phyloP scores from a whole-genome alignment of 2,329 filamentous ascomycete genomes.

The Pseudopyricularia cyperi region DNA sequence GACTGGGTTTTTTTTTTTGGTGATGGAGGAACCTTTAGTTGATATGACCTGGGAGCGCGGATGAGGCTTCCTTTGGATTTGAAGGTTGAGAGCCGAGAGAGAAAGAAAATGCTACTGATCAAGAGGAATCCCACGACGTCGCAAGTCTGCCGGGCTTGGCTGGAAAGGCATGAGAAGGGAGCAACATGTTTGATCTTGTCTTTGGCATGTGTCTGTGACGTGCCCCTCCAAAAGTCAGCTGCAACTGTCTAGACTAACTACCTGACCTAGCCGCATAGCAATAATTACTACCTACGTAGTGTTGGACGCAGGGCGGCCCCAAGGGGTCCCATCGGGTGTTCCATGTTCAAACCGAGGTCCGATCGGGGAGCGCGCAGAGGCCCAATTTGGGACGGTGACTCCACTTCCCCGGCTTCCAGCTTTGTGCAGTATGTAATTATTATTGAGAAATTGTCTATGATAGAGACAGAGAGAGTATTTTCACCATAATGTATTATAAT shows the following conservation, averaged over 20 bases:
- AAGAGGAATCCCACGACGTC: neutral
- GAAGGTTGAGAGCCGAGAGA: neutral
- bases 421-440: too few species aligned
- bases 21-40: too few species aligned
- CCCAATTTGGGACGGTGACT: neutral
- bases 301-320: neutral
- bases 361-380: neutral
- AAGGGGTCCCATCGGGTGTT: neutral
- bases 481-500: too few species aligned
- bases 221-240: neutral
- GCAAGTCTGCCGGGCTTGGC: neutral
- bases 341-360: slow-evolving; percentile 1
- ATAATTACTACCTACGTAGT: neutral
- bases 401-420: neutral
- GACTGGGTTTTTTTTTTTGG: neutral
- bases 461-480: too few species aligned
- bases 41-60: too few species aligned
- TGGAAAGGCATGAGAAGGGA: neutral
- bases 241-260: too few species aligned
- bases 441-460: too few species aligned
- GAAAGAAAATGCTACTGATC: neutral
- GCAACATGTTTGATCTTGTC: neutral
- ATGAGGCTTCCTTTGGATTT: too few species aligned
- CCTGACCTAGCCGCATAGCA: too few species aligned
- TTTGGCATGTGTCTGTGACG: neutral